Percentiles rank a stretch among this genome's conserved stretches.
These are phyloP conservation scores for Trametes cinnabarina DNA, from an alignment of 768 basidiomycete species.

Conservation along the genomic window DNA sequence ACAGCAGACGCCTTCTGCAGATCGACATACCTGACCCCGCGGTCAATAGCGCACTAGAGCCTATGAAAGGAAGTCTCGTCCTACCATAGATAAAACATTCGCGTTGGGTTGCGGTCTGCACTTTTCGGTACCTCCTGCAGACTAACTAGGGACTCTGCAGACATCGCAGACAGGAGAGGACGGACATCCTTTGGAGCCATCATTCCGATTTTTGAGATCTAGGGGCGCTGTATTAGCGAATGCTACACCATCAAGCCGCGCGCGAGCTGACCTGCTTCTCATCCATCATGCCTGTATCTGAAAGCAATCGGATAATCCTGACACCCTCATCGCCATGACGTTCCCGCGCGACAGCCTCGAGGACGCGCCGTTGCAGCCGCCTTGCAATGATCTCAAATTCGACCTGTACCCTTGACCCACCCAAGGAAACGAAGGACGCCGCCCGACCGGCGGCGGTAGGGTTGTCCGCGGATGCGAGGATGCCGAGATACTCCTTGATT, in stretches of 20 bases:
- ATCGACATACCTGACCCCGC: slow-evolving; percentile 78
- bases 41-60: slow-evolving; percentile 9
- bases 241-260: neutral
- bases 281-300: slow-evolving; percentile 87
- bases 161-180: slow-evolving; percentile 72
- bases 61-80: slow-evolving; percentile 12
- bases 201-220: slow-evolving; percentile 95
- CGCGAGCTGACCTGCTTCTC: slow-evolving; percentile 73
- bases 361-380: slow-evolving; percentile 63
- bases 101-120: slow-evolving; percentile 82
- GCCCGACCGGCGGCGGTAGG: slow-evolving; percentile 70
- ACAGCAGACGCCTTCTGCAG: slow-evolving; percentile 77
- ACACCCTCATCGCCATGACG: slow-evolving; percentile 82
- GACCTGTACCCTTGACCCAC: slow-evolving; percentile 70
- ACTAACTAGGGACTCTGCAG: slow-evolving; percentile 79
- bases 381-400: slow-evolving; percentile 74
- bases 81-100: slow-evolving; percentile 92
- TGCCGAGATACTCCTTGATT: slow-evolving; percentile 77
- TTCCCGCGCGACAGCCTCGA: slow-evolving; percentile 80
- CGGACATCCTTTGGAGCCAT: slow-evolving; percentile 87
- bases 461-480: slow-evolving; percentile 80
- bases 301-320: slow-evolving; percentile 72
- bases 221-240: neutral
- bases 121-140: slow-evolving; percentile 92
- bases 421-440: slow-evolving; percentile 68